Evolutionary conservation across 805 yeast genomes (phyloP), one percentile per base, ranked within the genome.

Genomic region (Metschnikowia koreensis): DNA sequence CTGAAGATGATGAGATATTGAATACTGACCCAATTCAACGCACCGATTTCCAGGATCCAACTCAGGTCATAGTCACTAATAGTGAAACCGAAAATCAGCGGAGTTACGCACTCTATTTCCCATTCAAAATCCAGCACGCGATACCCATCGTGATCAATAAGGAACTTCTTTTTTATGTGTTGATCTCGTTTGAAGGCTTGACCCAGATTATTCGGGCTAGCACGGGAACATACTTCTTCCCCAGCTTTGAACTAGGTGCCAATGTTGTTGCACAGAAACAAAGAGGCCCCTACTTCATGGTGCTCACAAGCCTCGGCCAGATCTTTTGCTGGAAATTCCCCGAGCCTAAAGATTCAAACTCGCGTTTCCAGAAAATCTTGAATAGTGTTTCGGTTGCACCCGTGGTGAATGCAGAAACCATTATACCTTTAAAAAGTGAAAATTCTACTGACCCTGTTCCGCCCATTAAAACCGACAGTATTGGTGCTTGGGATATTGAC

Each of bases 141-240:
- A 51, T 69, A 2, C 77, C 78, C 2, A 51, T 74, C 6, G 53
- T 69, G 6, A 48, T 76, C 27, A 67, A 65, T 37, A 62, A 66
- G 3, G 59, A 60, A 26, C 69, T 73, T 9, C 58, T 62, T 13
- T 82, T 71, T 59, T 79, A 84, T 73, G 78, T 79, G 10, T 62
- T 83, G 22, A 74, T 85, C 0, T 82, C 89, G 0, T 84, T 83
- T 44, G 71, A 77, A 31, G 91, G 91, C 0, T 66, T 81, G 0
- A 58, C 85, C 12, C 75, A 79, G 53, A 56, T 82, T 0, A 58
- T 77, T 7, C 65, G 78, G 1, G 70, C 79, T 0, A 64, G 67
- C 7, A 57, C 75, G 7, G 88, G 88, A 0, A 61, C 76, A 26
- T 69, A 70, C 29, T 54, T 75, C 1, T 61, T 71, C 44, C 84